Conservation (phyloP, 2,329 filamentous ascomycete genomes). For the Phaeophleospora eucalypticola region DNA sequence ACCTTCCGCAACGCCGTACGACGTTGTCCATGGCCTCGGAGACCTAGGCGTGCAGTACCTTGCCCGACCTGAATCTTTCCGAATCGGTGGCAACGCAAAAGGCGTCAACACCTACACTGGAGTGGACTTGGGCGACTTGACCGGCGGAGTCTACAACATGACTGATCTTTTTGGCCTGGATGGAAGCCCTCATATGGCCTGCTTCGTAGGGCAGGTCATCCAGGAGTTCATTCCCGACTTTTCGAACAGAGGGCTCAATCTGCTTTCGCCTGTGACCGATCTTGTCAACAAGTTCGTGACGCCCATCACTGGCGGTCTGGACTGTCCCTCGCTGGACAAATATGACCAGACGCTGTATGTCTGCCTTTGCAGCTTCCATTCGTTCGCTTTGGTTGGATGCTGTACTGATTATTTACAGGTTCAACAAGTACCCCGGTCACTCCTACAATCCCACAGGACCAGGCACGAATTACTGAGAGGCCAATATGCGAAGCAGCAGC, state of each 20-base stretch:
- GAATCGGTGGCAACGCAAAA: conserved; percentile 34
- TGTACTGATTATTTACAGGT: no score
- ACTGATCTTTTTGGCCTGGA: conserved; percentile 9
- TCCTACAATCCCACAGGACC: conserved; percentile 4
- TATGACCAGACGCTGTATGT: conserved; percentile 9
- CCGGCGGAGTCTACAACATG: conserved; percentile 40
- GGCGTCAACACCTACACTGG: conserved; percentile 33
- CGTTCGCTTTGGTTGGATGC: no score
- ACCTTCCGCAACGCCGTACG: conserved; percentile 16
- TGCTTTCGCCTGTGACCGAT: conserved; percentile 7
- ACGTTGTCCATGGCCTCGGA: conserved; percentile 13
- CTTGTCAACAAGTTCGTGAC: conserved; percentile 15
- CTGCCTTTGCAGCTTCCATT: no score
- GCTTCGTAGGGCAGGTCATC: conserved; percentile 9
- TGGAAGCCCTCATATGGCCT: no score
- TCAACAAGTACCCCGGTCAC: conserved; percentile 16
- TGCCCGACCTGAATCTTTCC: conserved; percentile 14
- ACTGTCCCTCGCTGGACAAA: conserved; percentile 7
- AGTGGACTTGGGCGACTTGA: conserved; percentile 35
- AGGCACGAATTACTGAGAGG: not conserved
- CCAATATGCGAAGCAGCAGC: no score
- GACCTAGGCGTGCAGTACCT: conserved; percentile 12
- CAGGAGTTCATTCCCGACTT: conserved; percentile 25
- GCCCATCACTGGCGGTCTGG: conserved; percentile 3
- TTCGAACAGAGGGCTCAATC: conserved; percentile 3